Evolutionary conservation across 2,329 filamentous ascomycete species (phyloP).

Genomic region (Neonectria ditissima): DNA sequence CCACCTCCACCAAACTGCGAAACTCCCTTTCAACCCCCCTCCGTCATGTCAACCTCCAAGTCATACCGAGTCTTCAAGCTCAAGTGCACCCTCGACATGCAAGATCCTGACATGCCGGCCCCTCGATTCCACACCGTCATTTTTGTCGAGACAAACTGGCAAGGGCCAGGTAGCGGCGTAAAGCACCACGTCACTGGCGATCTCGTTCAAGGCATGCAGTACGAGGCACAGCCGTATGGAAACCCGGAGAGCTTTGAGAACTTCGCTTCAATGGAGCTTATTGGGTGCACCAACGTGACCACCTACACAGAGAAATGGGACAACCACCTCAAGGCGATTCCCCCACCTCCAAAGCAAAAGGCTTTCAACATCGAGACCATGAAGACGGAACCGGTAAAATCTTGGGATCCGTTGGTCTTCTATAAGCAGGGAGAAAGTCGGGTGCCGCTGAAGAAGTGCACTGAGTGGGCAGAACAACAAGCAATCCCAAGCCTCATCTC

Average conservation of each 20-base stretch:
- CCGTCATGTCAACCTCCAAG: background rate
- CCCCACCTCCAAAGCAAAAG: slow-evolving; percentile 18
- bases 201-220: slow-evolving; percentile 19
- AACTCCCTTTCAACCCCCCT: too few relatives aligned
- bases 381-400: slow-evolving; percentile 22
- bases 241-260: slow-evolving; percentile 1
- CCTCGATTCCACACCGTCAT: slow-evolving; percentile 14
- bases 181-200: slow-evolving; percentile 23
- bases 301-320: background rate
- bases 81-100: slow-evolving; percentile 10
- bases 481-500: slow-evolving; percentile 7
- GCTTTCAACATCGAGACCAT: slow-evolving; percentile 21
- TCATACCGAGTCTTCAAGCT: slow-evolving; percentile 15
- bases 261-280: background rate
- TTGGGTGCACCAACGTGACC: background rate
- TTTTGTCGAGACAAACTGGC: slow-evolving; percentile 21
- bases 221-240: background rate
- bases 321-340: background rate
- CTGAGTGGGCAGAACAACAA: slow-evolving; percentile 20
- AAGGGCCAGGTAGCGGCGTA: slow-evolving; percentile 4
- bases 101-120: slow-evolving; percentile 20
- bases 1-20: background rate
- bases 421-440: slow-evolving; percentile 11
- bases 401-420: slow-evolving; percentile 13
- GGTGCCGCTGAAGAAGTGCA: slow-evolving; percentile 17